Evolutionary conservation across 805 yeast genomes (phyloP).

Genomic region (Cyberlindnera nakhonratchasimensis): DNA sequence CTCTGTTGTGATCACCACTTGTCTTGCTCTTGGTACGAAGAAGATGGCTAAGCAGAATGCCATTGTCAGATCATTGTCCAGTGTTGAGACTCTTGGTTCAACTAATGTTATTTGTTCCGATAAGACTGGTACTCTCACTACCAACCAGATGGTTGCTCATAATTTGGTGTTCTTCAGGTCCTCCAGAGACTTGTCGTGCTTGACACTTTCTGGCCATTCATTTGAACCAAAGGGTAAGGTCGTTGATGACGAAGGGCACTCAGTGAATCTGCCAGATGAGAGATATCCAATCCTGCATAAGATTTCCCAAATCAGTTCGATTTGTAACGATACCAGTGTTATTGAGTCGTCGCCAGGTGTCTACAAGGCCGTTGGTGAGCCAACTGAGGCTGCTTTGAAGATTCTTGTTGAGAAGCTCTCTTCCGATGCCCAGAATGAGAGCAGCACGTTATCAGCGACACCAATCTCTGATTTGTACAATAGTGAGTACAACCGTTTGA

Average conservation of each 20-base stretch:
- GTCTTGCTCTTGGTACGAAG: constrained; percentile 45
- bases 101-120: constrained; percentile 47
- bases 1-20: constrained; percentile 51
- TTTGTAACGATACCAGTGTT: constrained; percentile 38
- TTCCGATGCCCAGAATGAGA: constrained; percentile 30
- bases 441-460: constrained; percentile 27
- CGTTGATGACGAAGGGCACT: constrained; percentile 25
- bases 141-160: constrained; percentile 46
- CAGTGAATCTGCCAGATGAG: constrained; percentile 33
- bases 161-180: constrained; percentile 31
- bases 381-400: constrained; percentile 53
- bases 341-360: constrained; percentile 32
- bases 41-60: constrained; percentile 47
- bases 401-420: constrained; percentile 35
- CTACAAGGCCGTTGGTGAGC: constrained; percentile 43
- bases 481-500: constrained; percentile 28
- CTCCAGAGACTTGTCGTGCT: constrained; percentile 28
- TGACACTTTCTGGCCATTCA: constrained; percentile 39
- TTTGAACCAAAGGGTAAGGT: constrained; percentile 29
- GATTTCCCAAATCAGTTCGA: constrained; percentile 29
- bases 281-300: constrained; percentile 33
- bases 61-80: constrained; percentile 44
- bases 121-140: constrained; percentile 48
- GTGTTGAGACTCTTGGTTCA: constrained; percentile 58
- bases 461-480: constrained; percentile 27